phyloP scores from a whole-genome alignment of 1,139 yeast species.

The Saccharomyces hybrid region DNA sequence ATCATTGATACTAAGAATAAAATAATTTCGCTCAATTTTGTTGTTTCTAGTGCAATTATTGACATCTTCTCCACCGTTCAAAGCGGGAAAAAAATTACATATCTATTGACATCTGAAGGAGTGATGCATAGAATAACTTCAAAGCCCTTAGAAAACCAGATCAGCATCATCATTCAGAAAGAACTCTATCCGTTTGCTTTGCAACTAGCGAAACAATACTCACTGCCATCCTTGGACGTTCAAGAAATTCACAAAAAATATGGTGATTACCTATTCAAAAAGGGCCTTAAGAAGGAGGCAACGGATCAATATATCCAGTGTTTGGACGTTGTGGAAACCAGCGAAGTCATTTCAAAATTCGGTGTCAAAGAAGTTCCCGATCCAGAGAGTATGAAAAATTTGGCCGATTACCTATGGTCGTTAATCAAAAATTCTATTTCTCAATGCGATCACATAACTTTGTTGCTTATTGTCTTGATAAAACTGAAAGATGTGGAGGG shows the following conservation, averaged over 20 bases:
- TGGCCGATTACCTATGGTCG: conserved; percentile 59
- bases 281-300: conserved; percentile 60
- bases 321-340: conserved; percentile 50
- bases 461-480: conserved; percentile 75
- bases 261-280: conserved; percentile 65
- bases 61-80: conserved; percentile 42
- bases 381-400: conserved; percentile 31
- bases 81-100: conserved; percentile 44
- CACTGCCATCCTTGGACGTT: conserved; percentile 28
- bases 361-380: conserved; percentile 65
- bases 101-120: conserved; percentile 68
- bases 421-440: conserved; percentile 50
- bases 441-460: conserved; percentile 71
- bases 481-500: conserved; percentile 60
- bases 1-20: conserved; percentile 64
- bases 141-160: conserved; percentile 55
- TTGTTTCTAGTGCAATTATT: conserved; percentile 56
- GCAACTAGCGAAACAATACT: conserved; percentile 49
- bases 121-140: conserved; percentile 61
- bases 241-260: conserved; percentile 54
- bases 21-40: conserved; percentile 61
- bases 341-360: conserved; percentile 73
- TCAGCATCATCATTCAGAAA: conserved; percentile 61
- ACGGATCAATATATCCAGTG: conserved; percentile 59
- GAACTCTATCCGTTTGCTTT: conserved; percentile 71